Evolutionary conservation across 73 alveolate species (phyloP), one percentile per base, ranked within the genome.

Genomic region (Paramecium pentaurelia): DNA sequence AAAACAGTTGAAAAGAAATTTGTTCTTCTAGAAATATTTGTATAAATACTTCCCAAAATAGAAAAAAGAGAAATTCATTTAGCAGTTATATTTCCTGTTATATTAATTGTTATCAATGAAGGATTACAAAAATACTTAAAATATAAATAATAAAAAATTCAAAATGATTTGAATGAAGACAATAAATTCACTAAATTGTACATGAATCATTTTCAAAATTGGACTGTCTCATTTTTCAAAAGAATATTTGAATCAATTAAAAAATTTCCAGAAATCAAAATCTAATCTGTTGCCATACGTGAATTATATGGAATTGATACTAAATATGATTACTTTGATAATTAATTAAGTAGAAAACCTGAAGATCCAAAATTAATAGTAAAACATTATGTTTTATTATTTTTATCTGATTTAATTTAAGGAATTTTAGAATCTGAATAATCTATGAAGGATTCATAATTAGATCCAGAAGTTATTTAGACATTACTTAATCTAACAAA

Each of bases 51-150:
- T 27, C 91, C 91, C 1, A 80, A 47, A 80, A 80, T 80, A 38
- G 71, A 80, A 12, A 80, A 80, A 36, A 80, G 75, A 36, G 91
- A 80, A 80, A 45, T 45, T 20, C 91, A 80, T 80, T 80, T 80
- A 42, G 77, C 91, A 20, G 25, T 27, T 0, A 80, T 47, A 11
- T 80, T 44, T 42, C 71, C 91, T 10, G 44, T 80, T 8, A 80
- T 80, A 18, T n/a, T 80, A 8, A 27, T 47, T 2, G 91, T 47
- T 20, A 47, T 80, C 3, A 80, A 80, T 80, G 71, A 80, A 49
- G 91, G 91, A 45, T 80, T 80, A 27, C 6, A 42, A 77, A 80
- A 80, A 80, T 80, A 3, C 58, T 20, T 80, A 34, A 42, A 40
- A 80, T 80, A 80, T 80, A 80, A 36, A 22, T 11, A 80, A 47